A percentile compares a stretch with the other conserved stretches of the same genome.
phyloP scores from a whole-genome alignment of 2,329 filamentous ascomycete species.

The Furcasterigmium sp. region DNA sequence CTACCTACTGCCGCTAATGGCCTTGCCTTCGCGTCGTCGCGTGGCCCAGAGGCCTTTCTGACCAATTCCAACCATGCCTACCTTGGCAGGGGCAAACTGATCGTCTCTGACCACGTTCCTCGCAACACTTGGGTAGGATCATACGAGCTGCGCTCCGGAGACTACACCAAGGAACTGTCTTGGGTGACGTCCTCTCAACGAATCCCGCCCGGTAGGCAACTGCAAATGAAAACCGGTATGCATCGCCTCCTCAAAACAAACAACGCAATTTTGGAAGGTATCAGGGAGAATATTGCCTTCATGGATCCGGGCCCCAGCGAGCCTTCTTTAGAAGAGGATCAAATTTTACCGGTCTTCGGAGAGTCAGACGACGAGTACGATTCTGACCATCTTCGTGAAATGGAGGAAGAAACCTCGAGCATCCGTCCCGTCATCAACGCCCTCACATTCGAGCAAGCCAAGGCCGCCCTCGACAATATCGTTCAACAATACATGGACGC shows the following conservation, averaged over 20 bases:
- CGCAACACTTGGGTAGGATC: slow-evolving; percentile 1
- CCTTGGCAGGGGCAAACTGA: slow-evolving; percentile 26
- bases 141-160: background rate
- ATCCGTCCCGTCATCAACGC: slow-evolving; percentile 15
- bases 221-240: slow-evolving; percentile 35
- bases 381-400: slow-evolving; percentile 54
- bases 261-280: slow-evolving; percentile 3
- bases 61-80: slow-evolving; percentile 18
- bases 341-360: slow-evolving; percentile 19
- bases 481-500: slow-evolving; percentile 42
- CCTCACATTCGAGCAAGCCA: slow-evolving; percentile 41
- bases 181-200: slow-evolving; percentile 6
- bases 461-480: slow-evolving; percentile 45
- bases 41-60: background rate
- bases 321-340: slow-evolving; percentile 44
- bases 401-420: slow-evolving; percentile 44
- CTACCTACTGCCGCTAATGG: slow-evolving; percentile 6
- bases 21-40: background rate
- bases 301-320: slow-evolving; percentile 31
- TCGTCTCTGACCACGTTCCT: slow-evolving; percentile 5
- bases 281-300: slow-evolving; percentile 17
- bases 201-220: slow-evolving; percentile 35
- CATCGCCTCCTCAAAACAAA: slow-evolving; percentile 29
- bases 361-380: slow-evolving; percentile 41
- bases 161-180: background rate